These are phyloP conservation scores for Mucor indicus DNA, from an alignment of 371 early-diverging fungal species.

Conservation along the genomic window DNA sequence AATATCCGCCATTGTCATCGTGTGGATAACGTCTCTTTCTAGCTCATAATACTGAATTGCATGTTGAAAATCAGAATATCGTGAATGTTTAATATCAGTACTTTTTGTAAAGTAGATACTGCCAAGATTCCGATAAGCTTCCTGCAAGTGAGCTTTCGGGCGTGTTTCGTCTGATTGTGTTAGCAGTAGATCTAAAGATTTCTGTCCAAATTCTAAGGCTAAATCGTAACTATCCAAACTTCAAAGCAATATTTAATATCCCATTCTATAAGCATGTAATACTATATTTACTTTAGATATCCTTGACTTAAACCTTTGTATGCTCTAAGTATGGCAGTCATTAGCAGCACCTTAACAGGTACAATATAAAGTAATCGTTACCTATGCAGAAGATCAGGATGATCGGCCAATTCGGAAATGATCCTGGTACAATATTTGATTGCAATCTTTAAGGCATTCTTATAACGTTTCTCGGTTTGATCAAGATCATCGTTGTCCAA, in stretches of 20 bases:
- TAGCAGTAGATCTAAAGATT: too few relatives aligned
- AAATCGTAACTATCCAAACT: conserved; percentile 22
- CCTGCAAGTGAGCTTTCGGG: conserved; percentile 12
- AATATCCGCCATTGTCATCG: conserved; percentile 15
- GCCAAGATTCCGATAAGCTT: conserved; percentile 21
- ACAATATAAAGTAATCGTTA: too few relatives aligned
- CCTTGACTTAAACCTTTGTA: conserved; percentile 17
- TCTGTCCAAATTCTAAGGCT: too few relatives aligned
- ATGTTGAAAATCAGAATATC: conserved; percentile 22
- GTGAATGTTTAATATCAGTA: conserved; percentile 10
- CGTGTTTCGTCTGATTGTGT: too few relatives aligned
- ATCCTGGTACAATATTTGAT: conserved; percentile 16
- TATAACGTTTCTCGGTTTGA: too few relatives aligned
- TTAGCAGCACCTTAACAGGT: too few relatives aligned
- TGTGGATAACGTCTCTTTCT: conserved; percentile 24
- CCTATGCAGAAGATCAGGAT: too few relatives aligned
- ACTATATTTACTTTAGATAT: conserved; percentile 15
- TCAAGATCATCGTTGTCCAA: conserved; percentile 21
- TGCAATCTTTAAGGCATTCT: conserved; percentile 12
- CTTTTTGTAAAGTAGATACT: conserved; percentile 35
- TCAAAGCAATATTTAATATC: too few relatives aligned
- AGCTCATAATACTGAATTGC: conserved; percentile 26
- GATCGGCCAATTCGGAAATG: too few relatives aligned
- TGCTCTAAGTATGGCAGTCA: conserved; percentile 4
- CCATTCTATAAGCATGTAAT: too few relatives aligned